Conservation (phyloP, 352 stramenopile species). For the Aphanomyces euteiches region DNA sequence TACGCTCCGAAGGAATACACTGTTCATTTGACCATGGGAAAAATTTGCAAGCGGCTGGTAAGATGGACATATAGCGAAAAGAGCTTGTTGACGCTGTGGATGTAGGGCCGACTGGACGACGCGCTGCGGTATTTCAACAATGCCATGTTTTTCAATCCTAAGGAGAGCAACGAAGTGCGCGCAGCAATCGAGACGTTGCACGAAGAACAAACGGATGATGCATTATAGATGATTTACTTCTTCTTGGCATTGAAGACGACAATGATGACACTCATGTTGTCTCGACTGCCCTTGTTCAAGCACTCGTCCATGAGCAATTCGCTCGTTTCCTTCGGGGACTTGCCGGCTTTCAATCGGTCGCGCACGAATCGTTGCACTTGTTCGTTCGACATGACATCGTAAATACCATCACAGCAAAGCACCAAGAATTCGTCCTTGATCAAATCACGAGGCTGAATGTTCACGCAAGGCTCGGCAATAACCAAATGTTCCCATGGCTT, state of each 20-base stretch:
- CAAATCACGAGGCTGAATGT: constrained; percentile 62
- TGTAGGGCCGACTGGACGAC: constrained; percentile 80
- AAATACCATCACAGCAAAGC: constrained; percentile 91
- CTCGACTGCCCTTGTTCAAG: constrained; percentile 69
- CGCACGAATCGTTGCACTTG: constrained; percentile 89
- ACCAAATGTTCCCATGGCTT: constrained; percentile 84
- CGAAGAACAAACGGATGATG: constrained; percentile 24
- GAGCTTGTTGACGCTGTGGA: too few relatives aligned
- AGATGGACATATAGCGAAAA: neutral
- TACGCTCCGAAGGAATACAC: constrained; percentile 93
- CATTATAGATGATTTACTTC: constrained; percentile 14
- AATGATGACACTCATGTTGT: constrained; percentile 86
- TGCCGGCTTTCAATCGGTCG: constrained; percentile 55
- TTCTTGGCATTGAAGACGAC: constrained; percentile 58
- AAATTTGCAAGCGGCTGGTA: constrained; percentile 80
- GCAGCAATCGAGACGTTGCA: constrained; percentile 83
- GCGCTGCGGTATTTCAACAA: constrained; percentile 95
- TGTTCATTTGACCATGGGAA: constrained; percentile 96
- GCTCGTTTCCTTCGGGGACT: constrained; percentile 62
- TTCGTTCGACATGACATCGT: constrained; percentile 93
- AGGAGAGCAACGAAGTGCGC: constrained; percentile 97
- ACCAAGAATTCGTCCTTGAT: constrained; percentile 91
- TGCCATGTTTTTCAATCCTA: constrained; percentile 95
- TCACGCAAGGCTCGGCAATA: constrained; percentile 76
- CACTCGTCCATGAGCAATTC: constrained; percentile 81